Evolutionary conservation across 805 yeast species (phyloP).

Genomic region (Pichia sporocuriosa): DNA sequence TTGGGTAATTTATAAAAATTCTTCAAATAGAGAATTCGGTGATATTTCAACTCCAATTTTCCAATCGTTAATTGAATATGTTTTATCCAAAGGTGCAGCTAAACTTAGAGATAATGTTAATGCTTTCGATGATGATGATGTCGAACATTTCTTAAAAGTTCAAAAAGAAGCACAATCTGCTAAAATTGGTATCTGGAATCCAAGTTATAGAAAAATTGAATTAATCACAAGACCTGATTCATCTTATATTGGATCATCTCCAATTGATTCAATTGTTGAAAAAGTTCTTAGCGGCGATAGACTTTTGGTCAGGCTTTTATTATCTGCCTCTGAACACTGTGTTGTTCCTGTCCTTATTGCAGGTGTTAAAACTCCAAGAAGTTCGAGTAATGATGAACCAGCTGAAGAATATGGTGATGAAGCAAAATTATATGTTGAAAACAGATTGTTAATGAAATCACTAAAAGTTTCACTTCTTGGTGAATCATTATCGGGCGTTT

Average conservation of each 20-base stretch:
- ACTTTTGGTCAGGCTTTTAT: slow-evolving; percentile 47
- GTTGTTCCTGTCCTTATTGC: slow-evolving; percentile 60
- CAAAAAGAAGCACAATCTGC: slow-evolving; percentile 47
- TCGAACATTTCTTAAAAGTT: slow-evolving; percentile 31
- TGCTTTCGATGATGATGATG: slow-evolving; percentile 34
- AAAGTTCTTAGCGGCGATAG: slow-evolving; percentile 76
- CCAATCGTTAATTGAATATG: slow-evolving; percentile 48
- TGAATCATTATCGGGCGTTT: slow-evolving; percentile 52
- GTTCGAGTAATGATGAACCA: slow-evolving; percentile 39
- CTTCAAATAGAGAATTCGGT: slow-evolving; percentile 61
- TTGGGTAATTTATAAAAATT: slow-evolving; percentile 46
- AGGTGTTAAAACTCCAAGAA: slow-evolving; percentile 68
- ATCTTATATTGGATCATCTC: slow-evolving; percentile 29
- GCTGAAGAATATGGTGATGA: slow-evolving; percentile 59
- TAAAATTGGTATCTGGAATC: slow-evolving; percentile 53
- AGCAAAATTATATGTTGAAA: slow-evolving; percentile 58
- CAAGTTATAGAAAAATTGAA: slow-evolving; percentile 21
- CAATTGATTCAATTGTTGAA: slow-evolving; percentile 59
- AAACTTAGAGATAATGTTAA: slow-evolving; percentile 50
- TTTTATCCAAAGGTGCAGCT: slow-evolving; percentile 53
- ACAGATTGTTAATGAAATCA: slow-evolving; percentile 54
- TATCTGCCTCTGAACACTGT: slow-evolving; percentile 42
- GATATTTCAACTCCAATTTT: slow-evolving; percentile 62
- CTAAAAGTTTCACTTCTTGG: slow-evolving; percentile 56
- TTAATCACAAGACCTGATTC: slow-evolving; percentile 26